Base-by-base conservation (phyloP, 306 rosid species). In the Cercis canadensis region DNA sequence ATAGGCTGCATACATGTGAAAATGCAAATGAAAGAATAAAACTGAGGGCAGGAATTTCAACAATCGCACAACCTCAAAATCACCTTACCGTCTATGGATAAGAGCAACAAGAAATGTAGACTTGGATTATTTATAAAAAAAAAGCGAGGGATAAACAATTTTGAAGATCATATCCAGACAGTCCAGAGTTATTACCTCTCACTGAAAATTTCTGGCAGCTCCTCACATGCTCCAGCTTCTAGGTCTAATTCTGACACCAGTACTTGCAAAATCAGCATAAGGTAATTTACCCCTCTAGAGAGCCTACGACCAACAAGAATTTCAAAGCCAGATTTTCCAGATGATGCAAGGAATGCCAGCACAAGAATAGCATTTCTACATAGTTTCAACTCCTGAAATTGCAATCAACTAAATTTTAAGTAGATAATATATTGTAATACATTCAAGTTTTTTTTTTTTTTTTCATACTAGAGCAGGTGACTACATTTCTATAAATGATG, bases 281-380 rank as follows among this genome's bases (percentile, higher is more conserved):
- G 89, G 78, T 88, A 89, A 81, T 76, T 86, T 77, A 78, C 78
- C 44, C 75, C 86, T 67, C 55, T 60, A 72, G 76, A 44, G 15
- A 88, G 85, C 78, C 72, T 84, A 75, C 75, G 84, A 70, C 72
- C 70, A 46, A 77, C 77, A 51, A 90, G 70, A 65, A 88, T 88
- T 66, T 93, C 97, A 65, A 90, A 90, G 51, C 98, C 97, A 64
- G 80, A 77, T 69, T 81, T 81, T 69, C 96, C 97, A 5, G 98
- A 90, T 3, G 97, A 93, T 51, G 97, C 83, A 1, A 93, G 82
- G 87, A 93, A 90, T 57, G 98, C 92, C 73, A 93, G 83, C 82
- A 88, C 83, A 66, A 84, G 85, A 84, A 90, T 44, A 31, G 90
- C 80, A 78, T 78, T 84, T 71, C 85, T 86, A 59, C 85, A 47